Evolutionary conservation across 2,329 filamentous ascomycete genomes (phyloP).

Genomic region (Boeremia lycopersici): DNA sequence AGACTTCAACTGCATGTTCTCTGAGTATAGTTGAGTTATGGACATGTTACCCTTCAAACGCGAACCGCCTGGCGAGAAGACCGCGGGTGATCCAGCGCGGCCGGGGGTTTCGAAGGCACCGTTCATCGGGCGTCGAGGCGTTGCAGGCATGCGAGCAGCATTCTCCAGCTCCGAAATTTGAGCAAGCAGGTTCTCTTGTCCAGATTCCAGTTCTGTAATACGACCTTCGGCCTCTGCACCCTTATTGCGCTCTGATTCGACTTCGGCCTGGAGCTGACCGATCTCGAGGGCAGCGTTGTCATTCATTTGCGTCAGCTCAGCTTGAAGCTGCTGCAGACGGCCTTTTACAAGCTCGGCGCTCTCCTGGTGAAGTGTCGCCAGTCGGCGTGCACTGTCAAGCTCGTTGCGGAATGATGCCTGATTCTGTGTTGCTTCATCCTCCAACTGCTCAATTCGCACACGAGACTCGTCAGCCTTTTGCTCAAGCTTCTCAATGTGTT

Average conservation of each 20-base stretch:
- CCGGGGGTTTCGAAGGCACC: conserved; percentile 57
- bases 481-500: conserved; percentile 81
- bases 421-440: conserved; percentile 80
- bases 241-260: conserved; percentile 61
- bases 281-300: conserved; percentile 68
- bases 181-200: conserved; percentile 65
- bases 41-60: conserved; percentile 61
- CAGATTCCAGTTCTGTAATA: conserved; percentile 68
- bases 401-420: conserved; percentile 88
- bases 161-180: conserved; percentile 54
- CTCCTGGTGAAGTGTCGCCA: conserved; percentile 82
- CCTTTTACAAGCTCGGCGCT: conserved; percentile 74
- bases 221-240: conserved; percentile 66
- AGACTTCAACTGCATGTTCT: conserved; percentile 69
- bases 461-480: conserved; percentile 86
- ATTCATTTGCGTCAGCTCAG: conserved; percentile 65
- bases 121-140: conserved; percentile 60
- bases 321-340: conserved; percentile 72
- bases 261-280: conserved; percentile 55
- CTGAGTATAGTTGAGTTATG: conserved; percentile 67
- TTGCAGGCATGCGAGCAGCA: conserved; percentile 51
- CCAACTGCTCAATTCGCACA: conserved; percentile 79
- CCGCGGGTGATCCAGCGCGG: conserved; percentile 57
- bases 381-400: conserved; percentile 76
- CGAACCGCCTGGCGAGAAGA: conserved; percentile 61